Base-by-base conservation (phyloP, 805 yeast genomes). In the Starmerella roubikii region DNA sequence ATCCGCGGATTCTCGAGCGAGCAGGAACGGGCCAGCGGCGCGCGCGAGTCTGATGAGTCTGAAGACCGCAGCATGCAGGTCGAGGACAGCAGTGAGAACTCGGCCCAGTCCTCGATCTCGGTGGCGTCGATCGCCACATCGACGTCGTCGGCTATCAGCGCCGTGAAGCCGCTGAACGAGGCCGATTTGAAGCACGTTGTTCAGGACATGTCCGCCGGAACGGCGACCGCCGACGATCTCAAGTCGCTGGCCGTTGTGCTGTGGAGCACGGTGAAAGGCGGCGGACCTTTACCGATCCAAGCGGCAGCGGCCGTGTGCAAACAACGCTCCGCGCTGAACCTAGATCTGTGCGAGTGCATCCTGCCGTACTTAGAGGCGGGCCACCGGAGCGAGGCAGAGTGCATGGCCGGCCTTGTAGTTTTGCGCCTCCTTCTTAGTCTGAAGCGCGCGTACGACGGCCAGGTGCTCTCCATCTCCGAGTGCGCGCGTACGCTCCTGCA, bases 331-430 rank as follows among this genome's bases (percentile, higher is more conserved):
- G 32, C 41, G 25, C 28, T 18, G n/a, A 42, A 40, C 29, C 37
- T 40, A 44, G 38, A 39, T 5, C 33, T 44, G 23, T 34, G 47
- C 16, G 44, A 40, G n/a, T 19, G 23, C 15, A 44, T 44, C 21
- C 33, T 44, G 19, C 29, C 35, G 7, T 44, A 15, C 32, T 21
- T 44, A 30, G n/a, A 18, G 3, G 12, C 37, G 16, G 32, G 23
- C 13, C 16, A 9, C 12, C 15, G 13, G 13, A 23, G 21, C 21
- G 32, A 16, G 13, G 35, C 24, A 17, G n/a, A 19, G 3, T 17
- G 26, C 13, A 12, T 28, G 10, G 25, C 20, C 3, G 39, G 25
- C 17, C 34, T 43, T 3, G 35, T 43, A 3, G 32, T 43, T 10
- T 37, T 43, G 32, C 40, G 44, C 1, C 30, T 32, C 17, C 32